Evolutionary conservation across 805 yeast genomes (phyloP), one percentile per base, ranked within the genome.

Genomic region (Candida parachauliodes): DNA sequence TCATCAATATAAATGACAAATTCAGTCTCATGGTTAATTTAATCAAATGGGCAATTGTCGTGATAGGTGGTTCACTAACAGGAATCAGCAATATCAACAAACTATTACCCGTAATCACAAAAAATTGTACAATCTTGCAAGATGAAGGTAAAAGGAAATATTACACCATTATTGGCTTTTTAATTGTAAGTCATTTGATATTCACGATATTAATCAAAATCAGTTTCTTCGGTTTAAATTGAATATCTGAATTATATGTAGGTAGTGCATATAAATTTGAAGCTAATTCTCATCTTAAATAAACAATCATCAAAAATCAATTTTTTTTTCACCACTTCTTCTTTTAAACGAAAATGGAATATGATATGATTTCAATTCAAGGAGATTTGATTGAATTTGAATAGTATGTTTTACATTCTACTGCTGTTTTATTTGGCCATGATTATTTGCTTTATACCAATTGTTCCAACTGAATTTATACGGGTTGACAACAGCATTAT

Each of bases 191-290:
- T 14, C 91, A 84, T 58, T 28, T 70, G 7, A 74, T 71, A 1
- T 75, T 82, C 47, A 75, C 87, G 1, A 57, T 83, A 28, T 74
- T 79, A 6, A 84, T 84, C 34, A 81, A 83, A 58, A 65, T 81
- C 9, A 60, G 76, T 36, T 84, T 82, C 62, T 83, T 83, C 52
- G 79, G 78, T 17, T 49, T 58, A 11, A 42, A 38, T 29, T 23
- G 26, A n/a, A 14, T 23, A 12, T 32, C 32, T 21, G 24, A 21
- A 27, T 7, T 12, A 8, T 12, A 12, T 5, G 30, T 6, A 25
- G 34, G 42, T 39, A 39, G 40, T 39, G 40, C 28, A 31, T 26
- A 32, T 32, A 32, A 32, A n/a, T 21, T 12, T 22, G n/a, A 29
- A 17, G 11, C 10, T 19, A 11, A 32, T 21, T 37, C 31, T 20